Evolutionary conservation across 495 filamentous ascomycete species (phyloP).

Genomic region (Acidiella bohemica): DNA sequence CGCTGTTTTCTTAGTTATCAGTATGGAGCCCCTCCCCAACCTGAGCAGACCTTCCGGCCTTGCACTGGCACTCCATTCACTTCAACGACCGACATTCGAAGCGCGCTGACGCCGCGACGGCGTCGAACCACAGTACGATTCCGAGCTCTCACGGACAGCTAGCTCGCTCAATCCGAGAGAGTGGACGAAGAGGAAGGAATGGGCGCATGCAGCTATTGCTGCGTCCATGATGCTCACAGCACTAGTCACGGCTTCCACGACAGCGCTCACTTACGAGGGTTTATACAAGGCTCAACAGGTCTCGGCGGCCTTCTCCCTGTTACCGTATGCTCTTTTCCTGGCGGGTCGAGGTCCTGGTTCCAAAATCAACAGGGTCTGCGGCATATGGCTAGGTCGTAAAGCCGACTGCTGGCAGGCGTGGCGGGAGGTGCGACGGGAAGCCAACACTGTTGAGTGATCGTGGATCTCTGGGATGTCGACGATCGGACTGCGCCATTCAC

Average conservation of each 20-base stretch:
- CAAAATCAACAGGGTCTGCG: constrained; percentile 4
- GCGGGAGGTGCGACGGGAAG: too few relatives aligned
- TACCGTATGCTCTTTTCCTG: constrained; percentile 13
- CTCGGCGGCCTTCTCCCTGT: not conserved
- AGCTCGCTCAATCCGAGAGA: not conserved
- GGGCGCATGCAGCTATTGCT: not conserved
- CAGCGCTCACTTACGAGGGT: constrained; percentile 2
- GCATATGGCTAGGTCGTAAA: constrained; percentile 12
- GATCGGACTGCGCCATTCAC: too few relatives aligned
- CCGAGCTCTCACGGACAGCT: not conserved
- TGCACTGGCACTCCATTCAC: not conserved
- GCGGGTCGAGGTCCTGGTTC: constrained; percentile 14
- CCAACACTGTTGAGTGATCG: too few relatives aligned
- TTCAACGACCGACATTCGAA: not conserved
- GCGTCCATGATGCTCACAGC: not conserved
- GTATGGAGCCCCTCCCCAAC: not conserved
- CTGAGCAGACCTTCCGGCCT: not conserved
- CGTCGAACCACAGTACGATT: not conserved
- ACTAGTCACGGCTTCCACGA: constrained; percentile 13
- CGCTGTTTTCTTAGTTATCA: not conserved
- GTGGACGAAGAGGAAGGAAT: constrained; percentile 1
- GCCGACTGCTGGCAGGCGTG: too few relatives aligned
- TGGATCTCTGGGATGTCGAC: too few relatives aligned
- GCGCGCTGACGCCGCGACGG: not conserved
- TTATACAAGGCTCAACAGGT: not conserved